A percentile compares a stretch with the other conserved stretches of the same genome.
These are phyloP conservation scores for Xylariaceae sp. DNA, from an alignment of 2,329 filamentous ascomycete species.

Conservation along the genomic window DNA sequence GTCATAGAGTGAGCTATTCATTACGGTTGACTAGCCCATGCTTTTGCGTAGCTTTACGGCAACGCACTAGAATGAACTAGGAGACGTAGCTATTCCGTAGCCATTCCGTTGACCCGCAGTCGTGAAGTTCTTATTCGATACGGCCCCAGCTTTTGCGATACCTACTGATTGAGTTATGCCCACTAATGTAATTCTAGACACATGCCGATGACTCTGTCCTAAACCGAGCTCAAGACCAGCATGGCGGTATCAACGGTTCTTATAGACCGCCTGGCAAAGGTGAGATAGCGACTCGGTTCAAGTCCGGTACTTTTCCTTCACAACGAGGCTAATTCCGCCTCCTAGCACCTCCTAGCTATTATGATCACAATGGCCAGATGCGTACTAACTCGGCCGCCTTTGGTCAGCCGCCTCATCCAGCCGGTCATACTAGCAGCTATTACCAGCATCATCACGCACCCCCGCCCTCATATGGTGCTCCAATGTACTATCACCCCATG, in stretches of 20 bases:
- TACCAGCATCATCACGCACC: conserved; percentile 47
- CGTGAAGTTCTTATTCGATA: neutral
- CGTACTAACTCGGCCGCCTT: conserved; percentile 51
- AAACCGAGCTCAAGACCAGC: conserved; percentile 47
- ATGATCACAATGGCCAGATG: conserved; percentile 61
- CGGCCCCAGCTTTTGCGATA: neutral
- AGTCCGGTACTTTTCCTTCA: conserved; percentile 27
- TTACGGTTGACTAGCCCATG: neutral
- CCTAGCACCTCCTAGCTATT: conserved; percentile 52
- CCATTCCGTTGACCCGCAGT: neutral
- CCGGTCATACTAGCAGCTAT: conserved; percentile 54
- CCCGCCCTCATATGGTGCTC: conserved; percentile 53
- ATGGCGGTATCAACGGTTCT: conserved; percentile 43
- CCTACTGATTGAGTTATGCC: neutral
- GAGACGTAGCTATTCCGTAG: neutral
- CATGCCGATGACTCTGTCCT: conserved; percentile 91
- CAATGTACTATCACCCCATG: conserved; percentile 70
- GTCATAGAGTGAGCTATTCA: neutral
- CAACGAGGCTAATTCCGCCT: conserved; percentile 39
- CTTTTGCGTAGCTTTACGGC: neutral
- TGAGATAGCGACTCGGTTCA: conserved; percentile 34
- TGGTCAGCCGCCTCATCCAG: conserved; percentile 44
- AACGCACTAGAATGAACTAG: neutral
- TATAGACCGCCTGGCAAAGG: conserved; percentile 53
- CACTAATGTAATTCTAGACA: conserved; percentile 45